Evolutionary conservation across 2,329 filamentous ascomycete species (phyloP), one percentile per base, ranked within the genome.

Genomic region (Truncatella angustata): DNA sequence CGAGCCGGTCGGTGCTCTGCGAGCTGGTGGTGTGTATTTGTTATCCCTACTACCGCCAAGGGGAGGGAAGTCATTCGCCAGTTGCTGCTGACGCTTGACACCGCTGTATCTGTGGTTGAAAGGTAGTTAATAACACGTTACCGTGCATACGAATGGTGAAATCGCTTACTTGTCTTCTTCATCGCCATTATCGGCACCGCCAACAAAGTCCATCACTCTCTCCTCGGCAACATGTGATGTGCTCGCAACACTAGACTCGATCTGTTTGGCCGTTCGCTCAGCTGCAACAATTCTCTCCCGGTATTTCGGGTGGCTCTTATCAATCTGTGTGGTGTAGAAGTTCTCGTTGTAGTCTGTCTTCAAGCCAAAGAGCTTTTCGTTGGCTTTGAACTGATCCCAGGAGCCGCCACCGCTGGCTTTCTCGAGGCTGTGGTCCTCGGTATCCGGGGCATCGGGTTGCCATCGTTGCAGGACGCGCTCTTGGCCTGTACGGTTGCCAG

Each of bases 321-420:
- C 85, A 64, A 99, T 95, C 36, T 83, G 75, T 9, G 94, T 99
- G 1, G 94, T 99, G 73, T 99, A 99, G 39, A 94, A 84, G 61
- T 90, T 91, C 71, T 97, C 94, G 64, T 97, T 86, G 67, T 97
- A 99, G 62, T 91, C 91, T 49, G 88, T 94, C 70, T 85, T 90
- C 35, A 95, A 73, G 32, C 94, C 94, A 65, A 96, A 97, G 26
- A 91, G 83, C 51, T 85, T 81, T 71, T 95, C 90, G 64, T 97
- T 97, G 56, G 82, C 86, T 53, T 90, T 88, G 65, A 99, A 99
- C 69, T 99, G 94, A 67, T 99, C 93, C 94, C 94, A 99, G 9
- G 73, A 9, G 45, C 57, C 75, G 5, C 73, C 75, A 14, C 70
- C 64, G 49, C 67, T 70, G n/a, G 66, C 61, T 47, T 75, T 82